Conservation (phyloP, 2,329 filamentous ascomycete species). For the Penicillium italicum region DNA sequence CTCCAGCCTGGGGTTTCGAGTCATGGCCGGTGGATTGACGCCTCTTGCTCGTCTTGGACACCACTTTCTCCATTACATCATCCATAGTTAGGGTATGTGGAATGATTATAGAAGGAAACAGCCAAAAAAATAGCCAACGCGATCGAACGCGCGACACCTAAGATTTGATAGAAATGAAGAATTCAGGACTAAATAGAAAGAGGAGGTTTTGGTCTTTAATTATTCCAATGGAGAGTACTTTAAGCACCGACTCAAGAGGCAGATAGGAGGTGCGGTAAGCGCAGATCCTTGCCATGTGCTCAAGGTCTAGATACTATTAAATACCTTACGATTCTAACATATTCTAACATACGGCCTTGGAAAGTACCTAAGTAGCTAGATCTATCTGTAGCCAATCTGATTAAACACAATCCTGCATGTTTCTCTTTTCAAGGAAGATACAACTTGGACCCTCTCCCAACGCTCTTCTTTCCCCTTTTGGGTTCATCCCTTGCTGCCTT, state of each 20-base stretch:
- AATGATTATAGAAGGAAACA: not conserved
- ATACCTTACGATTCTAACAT: not conserved
- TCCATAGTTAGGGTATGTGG: not conserved
- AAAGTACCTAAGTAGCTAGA: not conserved
- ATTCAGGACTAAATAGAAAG: not conserved
- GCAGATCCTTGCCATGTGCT: not conserved
- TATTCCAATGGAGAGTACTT: not conserved
- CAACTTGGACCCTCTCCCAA: not conserved
- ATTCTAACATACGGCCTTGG: too few relatives aligned
- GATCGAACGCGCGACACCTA: not conserved
- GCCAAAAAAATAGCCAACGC: not conserved
- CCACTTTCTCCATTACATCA: not conserved
- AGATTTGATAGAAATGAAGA: not conserved
- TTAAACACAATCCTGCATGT: not conserved
- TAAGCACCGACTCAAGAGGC: not conserved
- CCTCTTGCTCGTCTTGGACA: slow-evolving; percentile 1
- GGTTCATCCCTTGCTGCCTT: not conserved
- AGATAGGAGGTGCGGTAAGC: not conserved
- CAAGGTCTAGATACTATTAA: not conserved
- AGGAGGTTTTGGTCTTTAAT: not conserved
- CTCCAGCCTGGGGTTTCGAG: slow-evolving; percentile 13
- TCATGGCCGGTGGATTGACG: not conserved
- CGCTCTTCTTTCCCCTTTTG: not conserved
- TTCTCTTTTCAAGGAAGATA: not conserved
- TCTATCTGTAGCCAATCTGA: not conserved